Percentiles rank a stretch among this genome's conserved stretches.
Conservation (phyloP, 495 filamentous ascomycete genomes). For the Penicillium argentinense region DNA sequence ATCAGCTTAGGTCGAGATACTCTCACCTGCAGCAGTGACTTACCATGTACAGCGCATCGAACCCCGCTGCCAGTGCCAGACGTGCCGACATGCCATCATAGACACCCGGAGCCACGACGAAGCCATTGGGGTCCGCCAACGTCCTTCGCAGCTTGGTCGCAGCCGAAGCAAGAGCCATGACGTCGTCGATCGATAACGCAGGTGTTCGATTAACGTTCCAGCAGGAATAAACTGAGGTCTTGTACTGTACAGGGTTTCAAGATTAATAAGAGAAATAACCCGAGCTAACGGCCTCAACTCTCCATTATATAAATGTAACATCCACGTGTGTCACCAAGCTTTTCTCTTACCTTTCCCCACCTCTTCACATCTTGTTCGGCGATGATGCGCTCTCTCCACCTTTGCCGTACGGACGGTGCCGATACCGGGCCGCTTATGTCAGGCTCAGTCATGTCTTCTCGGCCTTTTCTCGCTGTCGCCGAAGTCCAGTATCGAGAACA, state of each 20-base stretch:
- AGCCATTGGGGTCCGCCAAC: slow-evolving; percentile 31
- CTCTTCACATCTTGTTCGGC: slow-evolving; percentile 7
- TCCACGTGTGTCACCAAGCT: slow-evolving; percentile 9
- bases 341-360: slow-evolving; percentile 7
- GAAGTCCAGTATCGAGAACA: background rate
- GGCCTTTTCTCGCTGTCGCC: slow-evolving; percentile 9
- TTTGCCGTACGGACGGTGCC: slow-evolving; percentile 8
- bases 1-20: no score
- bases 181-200: slow-evolving; percentile 6
- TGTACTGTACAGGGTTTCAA: no score
- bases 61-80: slow-evolving; percentile 60
- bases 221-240: background rate
- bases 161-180: slow-evolving; percentile 32
- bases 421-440: slow-evolving; percentile 25
- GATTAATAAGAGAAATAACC: background rate
- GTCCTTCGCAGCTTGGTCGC: slow-evolving; percentile 30
- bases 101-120: slow-evolving; percentile 61
- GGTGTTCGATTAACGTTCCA: background rate
- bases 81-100: slow-evolving; percentile 70
- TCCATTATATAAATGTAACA: background rate
- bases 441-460: no score
- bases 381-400: slow-evolving; percentile 18
- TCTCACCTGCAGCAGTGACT: background rate
- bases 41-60: slow-evolving; percentile 66
- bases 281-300: background rate